A percentile compares a stretch with the other conserved stretches of the same genome.
These are phyloP conservation scores for Takakia lepidozioides DNA, from an alignment of 225 moss, liverwort and hornwort genomes.

Conservation along the genomic window DNA sequence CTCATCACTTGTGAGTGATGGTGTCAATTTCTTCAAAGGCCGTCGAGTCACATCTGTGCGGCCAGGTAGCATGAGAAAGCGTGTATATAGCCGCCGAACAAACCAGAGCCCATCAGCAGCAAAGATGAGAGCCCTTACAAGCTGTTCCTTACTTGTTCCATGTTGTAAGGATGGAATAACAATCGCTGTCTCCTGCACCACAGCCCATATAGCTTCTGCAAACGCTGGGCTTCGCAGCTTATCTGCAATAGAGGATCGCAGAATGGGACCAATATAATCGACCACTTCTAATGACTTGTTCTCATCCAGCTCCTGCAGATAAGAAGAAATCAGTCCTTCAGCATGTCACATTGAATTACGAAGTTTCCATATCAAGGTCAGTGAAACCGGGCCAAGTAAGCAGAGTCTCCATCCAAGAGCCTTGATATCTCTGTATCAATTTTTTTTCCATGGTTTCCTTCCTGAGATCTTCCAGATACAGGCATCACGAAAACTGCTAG, in stretches of 20 bases:
- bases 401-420: no score
- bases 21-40: constrained; percentile 4
- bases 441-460: no score
- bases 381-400: no score
- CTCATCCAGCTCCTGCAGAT: constrained; percentile 68
- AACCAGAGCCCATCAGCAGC: constrained; percentile 75
- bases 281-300: constrained; percentile 59
- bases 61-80: constrained; percentile 61
- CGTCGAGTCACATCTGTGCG: constrained; percentile 57
- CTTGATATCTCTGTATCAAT: no score
- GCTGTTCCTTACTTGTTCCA: constrained; percentile 37
- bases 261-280: constrained; percentile 46
- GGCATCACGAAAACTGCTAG: no score
- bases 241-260: constrained; percentile 44
- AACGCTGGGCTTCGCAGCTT: constrained; percentile 53
- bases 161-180: constrained; percentile 45
- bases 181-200: constrained; percentile 59
- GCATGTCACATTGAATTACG: no score
- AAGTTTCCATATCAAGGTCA: no score
- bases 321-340: no score
- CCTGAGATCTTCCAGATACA: no score
- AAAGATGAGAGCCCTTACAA: constrained; percentile 33
- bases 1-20: constrained; percentile 7
- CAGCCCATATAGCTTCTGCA: constrained; percentile 58
- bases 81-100: constrained; percentile 62